Percentiles rank a stretch among this genome's conserved stretches.
Evolutionary conservation across 148 eudicot species (phyloP).

Genomic region (Chenopodium album): DNA sequence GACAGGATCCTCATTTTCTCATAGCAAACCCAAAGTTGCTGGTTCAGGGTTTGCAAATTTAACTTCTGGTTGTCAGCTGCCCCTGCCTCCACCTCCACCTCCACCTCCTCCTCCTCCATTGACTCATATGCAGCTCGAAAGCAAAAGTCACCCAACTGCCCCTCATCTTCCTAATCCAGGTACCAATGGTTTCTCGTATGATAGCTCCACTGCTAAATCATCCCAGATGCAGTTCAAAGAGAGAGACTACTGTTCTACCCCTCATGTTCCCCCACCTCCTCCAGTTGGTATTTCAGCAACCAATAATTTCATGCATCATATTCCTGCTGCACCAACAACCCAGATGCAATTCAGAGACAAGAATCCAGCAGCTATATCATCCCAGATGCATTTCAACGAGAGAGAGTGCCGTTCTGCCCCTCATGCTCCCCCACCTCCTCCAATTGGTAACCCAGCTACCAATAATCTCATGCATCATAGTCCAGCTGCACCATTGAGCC

Average conservation of each 20-base stretch:
- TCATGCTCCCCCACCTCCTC: slow-evolving; percentile 11
- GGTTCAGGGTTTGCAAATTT: slow-evolving; percentile 24
- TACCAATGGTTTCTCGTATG: neutral
- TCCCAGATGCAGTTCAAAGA: slow-evolving; percentile 2
- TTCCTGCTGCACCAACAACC: neutral
- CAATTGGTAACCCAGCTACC: neutral
- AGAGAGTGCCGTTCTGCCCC: slow-evolving; percentile 10
- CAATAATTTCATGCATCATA: neutral
- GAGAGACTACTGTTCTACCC: neutral
- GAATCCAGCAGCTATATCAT: slow-evolving; percentile 4
- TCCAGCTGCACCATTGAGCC: slow-evolving; percentile 6
- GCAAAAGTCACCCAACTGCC: neutral
- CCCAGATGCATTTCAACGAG: neutral
- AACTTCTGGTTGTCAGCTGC: slow-evolving; percentile 35
- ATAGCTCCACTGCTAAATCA: neutral
- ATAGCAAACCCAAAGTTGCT: slow-evolving; percentile 16
- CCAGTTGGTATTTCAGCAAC: neutral
- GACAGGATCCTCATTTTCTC: slow-evolving; percentile 20
- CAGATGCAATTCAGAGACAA: slow-evolving; percentile 4
- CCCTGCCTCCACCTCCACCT: slow-evolving; percentile 19
- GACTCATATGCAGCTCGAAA: neutral
- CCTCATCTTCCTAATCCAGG: slow-evolving; percentile 6
- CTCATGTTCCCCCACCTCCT: slow-evolving; percentile 2
- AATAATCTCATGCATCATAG: slow-evolving; percentile 11
- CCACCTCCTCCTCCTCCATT: slow-evolving; percentile 15